phyloP scores from a whole-genome alignment of 768 basidiomycete species.

The Auricularia heimuer region DNA sequence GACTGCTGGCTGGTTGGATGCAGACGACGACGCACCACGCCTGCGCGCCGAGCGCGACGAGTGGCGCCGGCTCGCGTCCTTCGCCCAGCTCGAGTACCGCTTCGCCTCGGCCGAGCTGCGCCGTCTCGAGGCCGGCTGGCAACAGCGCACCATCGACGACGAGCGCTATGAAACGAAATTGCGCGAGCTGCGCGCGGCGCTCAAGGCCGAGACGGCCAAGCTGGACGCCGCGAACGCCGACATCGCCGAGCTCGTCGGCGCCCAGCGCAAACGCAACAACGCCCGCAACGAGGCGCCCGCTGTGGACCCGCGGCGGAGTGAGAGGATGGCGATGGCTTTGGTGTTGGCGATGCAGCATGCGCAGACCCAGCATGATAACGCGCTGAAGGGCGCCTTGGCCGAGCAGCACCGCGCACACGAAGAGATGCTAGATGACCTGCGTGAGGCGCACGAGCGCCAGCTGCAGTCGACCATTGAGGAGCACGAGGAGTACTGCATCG shows the following conservation, averaged over 20 bases:
- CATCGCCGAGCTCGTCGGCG: background rate
- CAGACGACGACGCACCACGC: background rate
- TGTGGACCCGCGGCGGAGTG: background rate
- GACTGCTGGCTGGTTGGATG: background rate
- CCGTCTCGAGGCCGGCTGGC: background rate
- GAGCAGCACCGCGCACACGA: no score
- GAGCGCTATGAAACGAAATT: background rate
- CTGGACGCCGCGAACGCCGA: constrained; percentile 1
- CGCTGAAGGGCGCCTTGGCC: no score
- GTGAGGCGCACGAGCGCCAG: no score
- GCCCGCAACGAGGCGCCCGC: background rate
- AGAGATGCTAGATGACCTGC: no score
- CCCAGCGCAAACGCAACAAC: background rate
- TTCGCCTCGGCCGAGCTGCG: background rate
- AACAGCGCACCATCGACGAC: background rate
- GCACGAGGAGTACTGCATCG: no score
- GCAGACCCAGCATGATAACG: background rate
- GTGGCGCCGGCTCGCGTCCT: background rate
- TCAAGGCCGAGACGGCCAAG: background rate
- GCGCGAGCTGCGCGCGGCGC: background rate
- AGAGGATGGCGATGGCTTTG: background rate
- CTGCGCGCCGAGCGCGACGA: background rate
- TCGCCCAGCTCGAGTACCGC: background rate
- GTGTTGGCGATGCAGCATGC: background rate
- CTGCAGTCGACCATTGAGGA: no score